Percentiles rank a stretch among this genome's conserved stretches.
These are phyloP conservation scores for Chytriomyces sp. DNA, from an alignment of 192 early-diverging fungal species.

Conservation along the genomic window DNA sequence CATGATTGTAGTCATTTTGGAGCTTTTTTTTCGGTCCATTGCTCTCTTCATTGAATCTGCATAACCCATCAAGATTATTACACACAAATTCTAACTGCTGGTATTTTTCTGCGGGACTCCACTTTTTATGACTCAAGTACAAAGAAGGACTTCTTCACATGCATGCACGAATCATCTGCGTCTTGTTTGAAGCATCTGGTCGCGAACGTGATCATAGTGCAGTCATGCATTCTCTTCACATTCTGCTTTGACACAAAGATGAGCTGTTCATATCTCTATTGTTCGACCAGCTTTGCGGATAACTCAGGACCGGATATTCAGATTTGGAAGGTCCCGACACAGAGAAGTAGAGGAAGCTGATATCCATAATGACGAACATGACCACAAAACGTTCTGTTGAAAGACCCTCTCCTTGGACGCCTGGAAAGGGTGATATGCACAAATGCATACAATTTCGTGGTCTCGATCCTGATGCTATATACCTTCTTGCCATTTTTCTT, in stretches of 20 bases:
- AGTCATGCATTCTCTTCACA: constrained; percentile 25
- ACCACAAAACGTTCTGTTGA: too few relatives aligned
- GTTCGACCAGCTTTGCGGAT: not conserved
- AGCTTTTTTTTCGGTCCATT: not conserved
- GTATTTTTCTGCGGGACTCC: constrained; percentile 41
- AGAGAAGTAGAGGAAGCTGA: too few relatives aligned
- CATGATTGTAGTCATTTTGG: not conserved
- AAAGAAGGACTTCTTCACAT: constrained; percentile 90
- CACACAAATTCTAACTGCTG: not conserved
- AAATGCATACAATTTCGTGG: too few relatives aligned
- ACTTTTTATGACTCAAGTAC: constrained; percentile 80
- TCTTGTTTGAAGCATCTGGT: constrained; percentile 88
- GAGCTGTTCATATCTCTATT: not conserved
- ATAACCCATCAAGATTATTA: not conserved
- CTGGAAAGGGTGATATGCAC: too few relatives aligned
- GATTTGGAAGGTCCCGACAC: too few relatives aligned
- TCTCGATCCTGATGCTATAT: too few relatives aligned
- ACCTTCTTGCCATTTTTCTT: too few relatives aligned
- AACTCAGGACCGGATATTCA: too few relatives aligned
- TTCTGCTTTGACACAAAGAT: not conserved
- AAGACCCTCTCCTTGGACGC: too few relatives aligned
- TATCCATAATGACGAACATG: too few relatives aligned
- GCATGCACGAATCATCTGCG: constrained; percentile 93
- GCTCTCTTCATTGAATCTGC: not conserved
- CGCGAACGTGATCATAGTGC: constrained; percentile 77